Evolutionary conservation across 805 yeast species (phyloP).

Genomic region (Candida quercuum): DNA sequence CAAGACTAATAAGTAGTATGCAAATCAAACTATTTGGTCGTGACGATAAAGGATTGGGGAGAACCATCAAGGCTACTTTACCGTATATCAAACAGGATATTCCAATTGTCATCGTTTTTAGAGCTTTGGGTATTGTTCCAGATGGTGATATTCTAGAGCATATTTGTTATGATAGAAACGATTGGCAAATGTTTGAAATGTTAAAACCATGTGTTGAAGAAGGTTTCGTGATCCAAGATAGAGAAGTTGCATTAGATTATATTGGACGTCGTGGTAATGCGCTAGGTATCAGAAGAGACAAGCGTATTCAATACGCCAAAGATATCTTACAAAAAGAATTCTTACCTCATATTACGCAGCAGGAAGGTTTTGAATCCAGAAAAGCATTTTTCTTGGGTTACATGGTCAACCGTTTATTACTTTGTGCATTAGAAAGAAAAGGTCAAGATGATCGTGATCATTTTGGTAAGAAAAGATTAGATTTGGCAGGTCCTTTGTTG

Average conservation of each 20-base stretch:
- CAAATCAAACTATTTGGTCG: conserved; percentile 89
- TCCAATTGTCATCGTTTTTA: conserved; percentile 93
- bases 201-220: conserved; percentile 98
- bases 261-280: conserved; percentile 99
- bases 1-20: conserved; percentile 87
- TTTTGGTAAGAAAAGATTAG: conserved; percentile 97
- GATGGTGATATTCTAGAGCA: conserved; percentile 99
- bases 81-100: conserved; percentile 96
- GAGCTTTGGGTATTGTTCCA: conserved; percentile 97
- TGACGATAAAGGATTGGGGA: conserved; percentile 66
- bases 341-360: conserved; percentile 95
- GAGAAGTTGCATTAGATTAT: conserved; percentile 95
- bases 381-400: conserved; percentile 97
- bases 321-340: conserved; percentile 95
- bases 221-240: conserved; percentile 96
- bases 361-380: conserved; percentile 94
- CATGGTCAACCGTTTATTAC: conserved; percentile 90
- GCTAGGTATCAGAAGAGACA: conserved; percentile 91
- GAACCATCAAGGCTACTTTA: conserved; percentile 91
- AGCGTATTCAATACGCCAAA: conserved; percentile 96
- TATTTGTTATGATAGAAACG: conserved; percentile 94
- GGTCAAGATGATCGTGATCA: conserved; percentile 99
- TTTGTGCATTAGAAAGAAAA: conserved; percentile 95
- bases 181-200: conserved; percentile 99
- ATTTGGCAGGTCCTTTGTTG: conserved; percentile 95